Evolutionary conservation across 1,139 yeast species (phyloP), one percentile per base, ranked within the genome.

Genomic region (Diutina pseudorugosa): DNA sequence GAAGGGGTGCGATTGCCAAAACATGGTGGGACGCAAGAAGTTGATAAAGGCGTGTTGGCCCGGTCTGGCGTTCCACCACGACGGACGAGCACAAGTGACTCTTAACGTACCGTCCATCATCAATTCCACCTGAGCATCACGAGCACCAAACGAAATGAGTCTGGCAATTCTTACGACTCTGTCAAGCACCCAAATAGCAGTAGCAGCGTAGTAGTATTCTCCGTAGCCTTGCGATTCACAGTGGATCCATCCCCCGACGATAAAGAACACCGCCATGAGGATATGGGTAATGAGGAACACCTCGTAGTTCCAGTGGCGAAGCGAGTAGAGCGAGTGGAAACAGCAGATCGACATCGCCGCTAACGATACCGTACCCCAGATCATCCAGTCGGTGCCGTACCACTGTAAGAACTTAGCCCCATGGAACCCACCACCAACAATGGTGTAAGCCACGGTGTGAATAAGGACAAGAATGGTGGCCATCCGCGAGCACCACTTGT

Each of bases 1-100:
- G 53, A 84, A 84, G 0, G 91, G 91, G 63, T 84, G 91, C 0
- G 85, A 77, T 61, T 84, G 89, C 82, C 81, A 85, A 57, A 83
- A 83, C 52, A 78, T 76, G 56, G 74, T 62, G 48, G 80, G 72
- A 45, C 71, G 65, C 50, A 77, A 63, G 54, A 82, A 75, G 61
- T 83, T 80, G 51, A 84, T 65, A 59, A 73, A 84, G 0, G 80
- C 82, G 61, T 77, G 83, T 19, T 83, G 81, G 16, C 88, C 88
- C 5, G 88, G 84, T 52, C 63, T 61, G 18, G 75, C 65, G 45
- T 68, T 67, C 76, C 82, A 72, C 59, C 61, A 62, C 1, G 45
- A 51, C 58, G 78, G 76, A 51, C 65, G 72, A 2, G 77, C 75
- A 6, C 75, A 65, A 3, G 62, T 59, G 21, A 76, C 70, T 58